A percentile compares a stretch with the other conserved stretches of the same genome.
Evolutionary conservation across 768 basidiomycete species (phyloP).

Genomic region (Rhodotorula paludigena): DNA sequence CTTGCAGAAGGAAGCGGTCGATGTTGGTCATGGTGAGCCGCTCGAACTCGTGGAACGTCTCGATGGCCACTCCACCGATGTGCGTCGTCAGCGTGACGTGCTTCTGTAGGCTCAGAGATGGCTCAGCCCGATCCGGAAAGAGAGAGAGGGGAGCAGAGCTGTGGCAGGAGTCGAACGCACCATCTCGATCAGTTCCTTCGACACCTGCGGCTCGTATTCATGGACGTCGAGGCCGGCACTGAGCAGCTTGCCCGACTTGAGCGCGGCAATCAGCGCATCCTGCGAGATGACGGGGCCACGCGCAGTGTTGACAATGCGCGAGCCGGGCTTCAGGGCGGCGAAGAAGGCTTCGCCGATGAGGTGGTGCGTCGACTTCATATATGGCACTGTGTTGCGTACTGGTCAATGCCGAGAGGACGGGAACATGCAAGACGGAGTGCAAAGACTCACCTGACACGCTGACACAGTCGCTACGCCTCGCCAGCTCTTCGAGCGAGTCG

Average conservation of each 20-base stretch:
- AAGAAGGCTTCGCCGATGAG: not conserved
- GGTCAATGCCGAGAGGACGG: not conserved
- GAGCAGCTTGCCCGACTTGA: slow-evolving; percentile 46
- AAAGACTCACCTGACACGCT: not conserved
- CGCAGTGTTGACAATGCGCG: slow-evolving; percentile 29
- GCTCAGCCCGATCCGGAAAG: too few relatives aligned
- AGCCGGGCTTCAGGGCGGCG: not conserved
- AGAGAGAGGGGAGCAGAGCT: too few relatives aligned
- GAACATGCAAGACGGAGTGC: too few relatives aligned
- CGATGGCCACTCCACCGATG: slow-evolving; percentile 6
- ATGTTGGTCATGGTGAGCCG: not conserved
- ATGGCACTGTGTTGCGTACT: not conserved
- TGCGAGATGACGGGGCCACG: slow-evolving; percentile 45
- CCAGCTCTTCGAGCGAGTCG: not conserved
- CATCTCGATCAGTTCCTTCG: slow-evolving; percentile 5
- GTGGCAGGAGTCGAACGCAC: not conserved
- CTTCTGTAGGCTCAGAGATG: not conserved
- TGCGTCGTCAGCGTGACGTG: slow-evolving; percentile 8
- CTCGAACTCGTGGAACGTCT: slow-evolving; percentile 6
- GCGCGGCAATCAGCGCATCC: slow-evolving; percentile 46
- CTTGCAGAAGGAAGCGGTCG: not conserved
- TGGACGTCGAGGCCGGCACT: slow-evolving; percentile 49
- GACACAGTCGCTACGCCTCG: not conserved
- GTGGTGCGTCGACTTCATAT: slow-evolving; percentile 5
- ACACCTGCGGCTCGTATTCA: slow-evolving; percentile 46